Base-by-base conservation (phyloP, 345 rosid genomes). In the Eucalyptus albens region DNA sequence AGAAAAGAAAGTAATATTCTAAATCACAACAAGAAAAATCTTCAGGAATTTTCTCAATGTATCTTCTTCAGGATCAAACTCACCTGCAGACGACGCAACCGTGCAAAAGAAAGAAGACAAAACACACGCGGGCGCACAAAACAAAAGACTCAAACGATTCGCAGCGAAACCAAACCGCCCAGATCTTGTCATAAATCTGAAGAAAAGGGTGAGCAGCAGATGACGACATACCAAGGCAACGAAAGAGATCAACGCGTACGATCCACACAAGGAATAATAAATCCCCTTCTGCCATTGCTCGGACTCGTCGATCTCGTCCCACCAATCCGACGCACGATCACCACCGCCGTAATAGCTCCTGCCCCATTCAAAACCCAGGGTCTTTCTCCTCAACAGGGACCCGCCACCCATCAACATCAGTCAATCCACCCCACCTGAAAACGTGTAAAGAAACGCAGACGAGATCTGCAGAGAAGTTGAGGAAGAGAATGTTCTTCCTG, bases 241-340 rank as follows among this genome's bases (percentile, higher is more conserved):
- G 42, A 86, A 47, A 72, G 91, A 86, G 50, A 90, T 87, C 45
- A 90, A 15, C 22, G 91, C 88, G 85, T 90, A 90, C 44, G 89
- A 50, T 47, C 62, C 87, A 60, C 91, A 90, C 47, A 90, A 89
- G 59, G 13, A 27, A 83, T 86, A 88, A 83, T 85, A 88, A 51
- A 90, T 86, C 77, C 91, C 90, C 16, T 77, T 37, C 15, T 90
- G 91, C 91, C 91, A 90, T 69, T 86, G 72, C 21, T 65, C 50
- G 24, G 91, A 88, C 40, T 88, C 88, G 69, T 90, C 90, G 42
- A 90, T 50, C 86, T 80, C 86, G 37, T 86, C 88, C 91, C 91
- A 90, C 91, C 89, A 86, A 72, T 72, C 82, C 82, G 44, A 72
- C 37, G 44, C 86, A 69, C 50, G 17, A 27, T 26, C 86, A 14